Base-by-base conservation (phyloP, 202 grass and related monocot genomes). In the Saccharum hybrid region DNA sequence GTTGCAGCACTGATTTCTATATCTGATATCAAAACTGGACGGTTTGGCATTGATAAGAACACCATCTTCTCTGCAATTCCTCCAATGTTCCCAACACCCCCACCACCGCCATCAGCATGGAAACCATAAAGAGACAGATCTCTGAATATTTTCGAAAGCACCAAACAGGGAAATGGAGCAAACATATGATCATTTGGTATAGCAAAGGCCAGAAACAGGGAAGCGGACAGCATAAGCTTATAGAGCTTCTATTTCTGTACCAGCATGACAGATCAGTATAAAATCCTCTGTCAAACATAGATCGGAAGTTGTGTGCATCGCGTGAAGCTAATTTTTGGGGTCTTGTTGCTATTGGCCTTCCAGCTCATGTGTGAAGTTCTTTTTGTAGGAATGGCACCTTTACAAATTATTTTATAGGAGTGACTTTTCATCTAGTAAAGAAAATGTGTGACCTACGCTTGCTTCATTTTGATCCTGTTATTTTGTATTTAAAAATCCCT, bases 11-110 rank as follows among this genome's bases (percentile, higher is more conserved):
- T 96, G 68, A 82, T 96, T 86, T 96, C 90, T 87, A 68, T 96
- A 45, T 68, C 93, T 19, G 69, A 88, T 22, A 76, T 82, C 16
- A 73, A 67, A 45, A 85, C 74, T 26, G 85, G 77, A 62, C 60
- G 41, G 42, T 80, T 73, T 9, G 43, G 83, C 66, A 89, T 96
- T 45, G 93, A 93, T 68, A 95, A 92, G 90, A 95, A 95, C 80
- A 92, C 90, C 49, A 75, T 95, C 86, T 95, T 95, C 88, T 96
- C 90, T 68, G 93, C 90, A 30, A 83, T 96, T 83, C 93, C 93
- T 54, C 93, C 90, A 7, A 91, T 96, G 93, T 93, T 96, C 82
- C 93, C 93, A 51, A 86, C 91, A 49, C 88, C 91, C 1, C 91
- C 94, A 14, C 94, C 94, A 14, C 94, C 94, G 0, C 91, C 91